phyloP scores from a whole-genome alignment of 306 rosid species.

The Quercus robur region DNA sequence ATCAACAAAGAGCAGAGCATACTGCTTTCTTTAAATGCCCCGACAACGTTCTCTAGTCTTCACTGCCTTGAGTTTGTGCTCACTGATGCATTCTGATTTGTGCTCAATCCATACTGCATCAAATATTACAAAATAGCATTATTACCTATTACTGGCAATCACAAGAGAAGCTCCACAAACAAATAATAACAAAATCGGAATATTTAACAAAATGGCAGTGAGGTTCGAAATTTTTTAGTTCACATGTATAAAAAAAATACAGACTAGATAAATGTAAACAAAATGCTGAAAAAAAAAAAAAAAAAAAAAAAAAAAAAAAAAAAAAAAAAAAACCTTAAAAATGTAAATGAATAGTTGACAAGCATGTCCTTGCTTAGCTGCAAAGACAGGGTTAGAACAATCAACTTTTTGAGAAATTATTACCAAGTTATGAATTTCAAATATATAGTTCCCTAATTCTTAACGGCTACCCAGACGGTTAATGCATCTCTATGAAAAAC shows the following conservation, averaged over 20 bases:
- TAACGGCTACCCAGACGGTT: background rate
- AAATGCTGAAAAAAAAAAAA: no score
- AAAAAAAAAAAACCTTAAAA: background rate
- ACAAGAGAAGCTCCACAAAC: background rate
- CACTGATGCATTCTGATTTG: constrained; percentile 36
- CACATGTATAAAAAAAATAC: background rate
- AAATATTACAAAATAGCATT: background rate
- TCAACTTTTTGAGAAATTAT: background rate
- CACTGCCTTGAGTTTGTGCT: constrained; percentile 45
- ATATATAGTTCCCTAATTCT: background rate
- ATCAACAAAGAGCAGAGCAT: constrained; percentile 14
- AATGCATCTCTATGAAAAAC: background rate
- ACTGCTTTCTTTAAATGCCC: constrained; percentile 1
- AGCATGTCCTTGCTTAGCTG: background rate
- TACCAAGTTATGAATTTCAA: background rate
- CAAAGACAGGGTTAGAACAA: background rate
- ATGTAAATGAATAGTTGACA: background rate
- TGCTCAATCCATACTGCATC: constrained; percentile 78
- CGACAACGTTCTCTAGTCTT: constrained; percentile 4
- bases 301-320: no score
- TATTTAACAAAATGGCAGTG: background rate
- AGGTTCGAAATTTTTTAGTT: background rate
- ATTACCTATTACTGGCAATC: constrained; percentile 13
- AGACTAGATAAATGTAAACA: no score
- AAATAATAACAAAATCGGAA: background rate